Conservation (phyloP, 1,284 basidiomycete species). For the Wallemia ichthyophaga region DNA sequence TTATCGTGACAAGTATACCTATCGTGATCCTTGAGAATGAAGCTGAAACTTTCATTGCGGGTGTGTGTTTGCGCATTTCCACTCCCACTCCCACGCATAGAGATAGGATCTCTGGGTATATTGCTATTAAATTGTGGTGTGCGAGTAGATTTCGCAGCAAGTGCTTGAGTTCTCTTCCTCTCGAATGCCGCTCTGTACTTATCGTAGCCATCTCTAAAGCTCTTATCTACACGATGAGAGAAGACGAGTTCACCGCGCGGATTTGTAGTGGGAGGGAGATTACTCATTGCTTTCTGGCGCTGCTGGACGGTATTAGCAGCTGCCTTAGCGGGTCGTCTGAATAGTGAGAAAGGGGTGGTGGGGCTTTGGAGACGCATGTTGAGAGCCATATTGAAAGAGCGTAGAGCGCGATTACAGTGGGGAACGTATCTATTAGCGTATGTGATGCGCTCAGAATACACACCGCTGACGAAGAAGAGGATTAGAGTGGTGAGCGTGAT, state of each 20-base stretch:
- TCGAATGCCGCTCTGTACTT: constrained; percentile 77
- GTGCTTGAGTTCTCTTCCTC: constrained; percentile 22
- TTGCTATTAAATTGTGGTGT: neutral
- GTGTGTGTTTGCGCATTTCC: neutral
- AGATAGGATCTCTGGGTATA: neutral
- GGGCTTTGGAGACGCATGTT: constrained; percentile 52
- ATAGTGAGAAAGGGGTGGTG: constrained; percentile 27
- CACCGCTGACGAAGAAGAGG: constrained; percentile 83
- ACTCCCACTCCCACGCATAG: too few relatives aligned
- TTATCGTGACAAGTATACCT: too few relatives aligned
- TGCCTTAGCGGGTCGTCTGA: constrained; percentile 33
- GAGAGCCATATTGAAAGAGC: constrained; percentile 85
- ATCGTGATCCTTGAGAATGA: neutral
- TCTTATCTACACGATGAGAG: constrained; percentile 49
- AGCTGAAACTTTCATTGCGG: neutral
- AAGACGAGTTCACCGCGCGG: constrained; percentile 91
- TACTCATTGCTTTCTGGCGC: constrained; percentile 25
- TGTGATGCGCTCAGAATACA: constrained; percentile 83
- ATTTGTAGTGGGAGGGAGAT: constrained; percentile 63
- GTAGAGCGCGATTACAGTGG: constrained; percentile 68
- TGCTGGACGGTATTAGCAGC: constrained; percentile 7
- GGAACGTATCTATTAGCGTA: constrained; percentile 94
- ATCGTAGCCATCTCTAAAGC: constrained; percentile 74
- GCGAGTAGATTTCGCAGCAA: neutral
- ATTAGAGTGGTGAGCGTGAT: constrained; percentile 43